Evolutionary conservation across 139 green algal genomes (phyloP).

Genomic region (Marvania coccoides): DNA sequence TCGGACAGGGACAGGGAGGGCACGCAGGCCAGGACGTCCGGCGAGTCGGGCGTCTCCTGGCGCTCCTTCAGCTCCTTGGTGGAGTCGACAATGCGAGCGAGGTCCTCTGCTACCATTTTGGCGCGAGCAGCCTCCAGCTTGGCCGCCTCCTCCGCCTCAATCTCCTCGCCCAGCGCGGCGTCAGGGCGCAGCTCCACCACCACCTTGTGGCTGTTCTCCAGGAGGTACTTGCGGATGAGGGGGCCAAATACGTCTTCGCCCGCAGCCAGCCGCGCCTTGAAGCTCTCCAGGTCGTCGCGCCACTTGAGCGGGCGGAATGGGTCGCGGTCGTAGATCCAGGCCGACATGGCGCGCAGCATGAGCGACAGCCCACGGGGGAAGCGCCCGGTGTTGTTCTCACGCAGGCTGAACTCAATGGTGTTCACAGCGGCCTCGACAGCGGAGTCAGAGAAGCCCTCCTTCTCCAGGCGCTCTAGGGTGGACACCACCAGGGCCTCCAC

Average conservation of each 20-base stretch:
- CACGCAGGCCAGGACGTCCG: conserved; percentile 82
- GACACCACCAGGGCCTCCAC: conserved; percentile 79
- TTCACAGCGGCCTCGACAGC: conserved; percentile 92
- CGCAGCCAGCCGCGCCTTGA: conserved; percentile 80
- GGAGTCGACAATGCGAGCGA: conserved; percentile 45
- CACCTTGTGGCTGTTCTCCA: conserved; percentile 87
- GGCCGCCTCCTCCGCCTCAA: conserved; percentile 66
- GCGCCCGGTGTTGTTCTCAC: conserved; percentile 98
- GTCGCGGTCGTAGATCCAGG: conserved; percentile 96
- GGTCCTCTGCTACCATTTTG: conserved; percentile 17
- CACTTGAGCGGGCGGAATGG: conserved; percentile 88
- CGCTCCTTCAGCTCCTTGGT: conserved; percentile 78
- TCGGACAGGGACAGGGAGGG: conserved; percentile 73
- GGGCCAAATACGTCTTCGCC: conserved; percentile 88
- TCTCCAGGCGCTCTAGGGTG: conserved; percentile 61
- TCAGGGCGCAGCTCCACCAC: conserved; percentile 80
- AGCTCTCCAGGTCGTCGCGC: conserved; percentile 69
- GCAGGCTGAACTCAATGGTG: conserved; percentile 95
- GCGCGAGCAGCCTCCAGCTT: conserved; percentile 24
- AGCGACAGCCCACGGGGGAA: conserved; percentile 93
- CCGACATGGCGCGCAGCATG: conserved; percentile 88
- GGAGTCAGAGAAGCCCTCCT: conserved; percentile 60
- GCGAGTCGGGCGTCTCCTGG: conserved; percentile 92
- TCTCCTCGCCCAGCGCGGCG: conserved; percentile 37
- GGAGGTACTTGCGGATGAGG: conserved; percentile 81